These are phyloP conservation scores for Fusarium gaditjirri DNA, from an alignment of 2,329 filamentous ascomycete species.

Conservation along the genomic window DNA sequence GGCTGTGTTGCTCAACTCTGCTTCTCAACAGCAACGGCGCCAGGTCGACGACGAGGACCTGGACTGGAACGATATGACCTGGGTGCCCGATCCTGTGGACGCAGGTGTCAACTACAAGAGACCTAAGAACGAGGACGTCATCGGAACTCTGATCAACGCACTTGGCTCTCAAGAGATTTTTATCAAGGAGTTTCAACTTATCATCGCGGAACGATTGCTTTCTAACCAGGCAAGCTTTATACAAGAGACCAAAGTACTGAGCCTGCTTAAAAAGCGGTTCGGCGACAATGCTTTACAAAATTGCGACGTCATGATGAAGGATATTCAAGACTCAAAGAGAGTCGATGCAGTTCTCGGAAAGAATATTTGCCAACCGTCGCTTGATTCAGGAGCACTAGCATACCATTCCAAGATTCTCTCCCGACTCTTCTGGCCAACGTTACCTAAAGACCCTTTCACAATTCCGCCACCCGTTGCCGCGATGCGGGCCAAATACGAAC, in stretches of 20 bases:
- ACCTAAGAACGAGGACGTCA: constrained; percentile 88
- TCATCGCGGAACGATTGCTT: constrained; percentile 85
- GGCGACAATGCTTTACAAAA: constrained; percentile 88
- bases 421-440: constrained; percentile 89
- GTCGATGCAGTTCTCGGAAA: constrained; percentile 76
- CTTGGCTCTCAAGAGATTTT: constrained; percentile 92
- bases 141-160: constrained; percentile 87
- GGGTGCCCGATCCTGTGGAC: constrained; percentile 92
- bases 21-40: constrained; percentile 63
- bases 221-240: constrained; percentile 75
- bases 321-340: constrained; percentile 83
- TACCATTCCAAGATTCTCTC: constrained; percentile 89
- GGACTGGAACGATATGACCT: constrained; percentile 92
- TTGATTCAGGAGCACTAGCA: constrained; percentile 44
- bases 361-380: constrained; percentile 38
- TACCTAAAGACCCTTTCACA: constrained; percentile 75
- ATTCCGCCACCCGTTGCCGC: constrained; percentile 68
- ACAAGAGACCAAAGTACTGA: constrained; percentile 83
- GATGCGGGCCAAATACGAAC: constrained; percentile 76
- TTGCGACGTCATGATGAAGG: constrained; percentile 97
- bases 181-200: constrained; percentile 91
- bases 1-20: constrained; percentile 72
- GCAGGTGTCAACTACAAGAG: constrained; percentile 92
- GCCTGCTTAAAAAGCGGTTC: constrained; percentile 88
- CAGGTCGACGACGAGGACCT: constrained; percentile 74